Conservation (phyloP, 441 rosid species). For the Erodium texanum region DNA sequence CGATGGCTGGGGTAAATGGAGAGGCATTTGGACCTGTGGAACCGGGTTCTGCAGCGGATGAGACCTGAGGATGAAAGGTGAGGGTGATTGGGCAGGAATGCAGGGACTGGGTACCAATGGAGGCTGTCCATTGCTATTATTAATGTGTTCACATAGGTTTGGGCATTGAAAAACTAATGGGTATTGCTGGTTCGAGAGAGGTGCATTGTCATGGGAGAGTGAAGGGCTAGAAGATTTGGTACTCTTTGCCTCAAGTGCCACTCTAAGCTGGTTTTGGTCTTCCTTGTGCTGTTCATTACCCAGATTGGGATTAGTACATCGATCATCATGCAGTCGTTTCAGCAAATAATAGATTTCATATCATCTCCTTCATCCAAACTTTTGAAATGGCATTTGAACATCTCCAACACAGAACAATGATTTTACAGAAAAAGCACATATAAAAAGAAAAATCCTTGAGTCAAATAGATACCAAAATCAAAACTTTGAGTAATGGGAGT, state of each 20-base stretch:
- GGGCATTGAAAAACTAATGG: constrained; percentile 23
- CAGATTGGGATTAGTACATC: constrained; percentile 14
- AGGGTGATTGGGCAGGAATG: constrained; percentile 16
- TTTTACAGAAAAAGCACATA: background rate
- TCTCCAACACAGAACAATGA: background rate
- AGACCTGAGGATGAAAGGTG: too few species aligned
- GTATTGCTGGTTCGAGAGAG: constrained; percentile 18
- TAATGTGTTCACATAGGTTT: constrained; percentile 13
- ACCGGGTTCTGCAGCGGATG: constrained; percentile 4
- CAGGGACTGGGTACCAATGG: constrained; percentile 17
- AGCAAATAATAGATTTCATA: background rate
- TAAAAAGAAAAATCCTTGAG: background rate
- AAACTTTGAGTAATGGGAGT: background rate
- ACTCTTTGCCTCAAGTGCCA: constrained; percentile 16
- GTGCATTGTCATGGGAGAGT: constrained; percentile 9
- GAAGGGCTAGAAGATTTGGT: constrained; percentile 20
- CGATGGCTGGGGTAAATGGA: constrained; percentile 14
- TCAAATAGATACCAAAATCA: background rate
- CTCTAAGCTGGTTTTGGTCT: constrained; percentile 18
- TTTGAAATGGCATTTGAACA: background rate
- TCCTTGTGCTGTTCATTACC: constrained; percentile 22
- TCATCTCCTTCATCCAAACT: background rate
- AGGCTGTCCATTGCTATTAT: constrained; percentile 21
- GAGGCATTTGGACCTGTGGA: constrained; percentile 18
- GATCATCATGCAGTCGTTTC: constrained; percentile 2